Evolutionary conservation across 2,329 filamentous ascomycete species (phyloP), one percentile per base, ranked within the genome.

Genomic region (Gliomastix tumulicola): DNA sequence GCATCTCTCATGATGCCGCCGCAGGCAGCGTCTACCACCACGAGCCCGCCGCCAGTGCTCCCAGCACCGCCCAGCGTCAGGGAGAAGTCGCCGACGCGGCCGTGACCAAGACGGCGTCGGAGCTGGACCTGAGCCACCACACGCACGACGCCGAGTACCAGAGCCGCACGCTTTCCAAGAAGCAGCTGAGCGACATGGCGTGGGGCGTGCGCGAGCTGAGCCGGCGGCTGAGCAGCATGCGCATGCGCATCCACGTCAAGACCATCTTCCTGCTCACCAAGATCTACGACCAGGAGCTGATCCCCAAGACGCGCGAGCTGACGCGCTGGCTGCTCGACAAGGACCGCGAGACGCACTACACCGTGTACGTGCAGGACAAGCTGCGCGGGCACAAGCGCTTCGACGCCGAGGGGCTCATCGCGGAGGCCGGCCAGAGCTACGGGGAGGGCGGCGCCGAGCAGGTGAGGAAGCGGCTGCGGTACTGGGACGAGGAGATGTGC

Each of bases 141-240:
- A 43, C 50, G 16, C 23, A 27, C 38, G 42, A 54, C 30, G 54
- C 58, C 19, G 54, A 60, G 8, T 48, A 72, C 30, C 71, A 76
- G 50, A 79, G 73, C 41, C 76, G 90, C n/a, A 75, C 96, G 34
- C 70, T 97, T 47, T 96, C 89, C 2, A 97, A 97, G 66, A 88
- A 86, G 57, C 88, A 98, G 60, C 71, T 98, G 30, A 88, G 84
- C 12, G 92, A 97, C 50, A 97, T 98, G 90, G 89, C 90, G 0
- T 89, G 90, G 79, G 89, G 90, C 19, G 92, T 97, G 40, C 74
- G 92, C 33, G 88, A 96, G 60, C 67, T 98, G 40, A 90, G 86
- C 21, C 84, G 94, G 53, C 83, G 86, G 41, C 65, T 97, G 41
- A 85, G 87, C 35, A 88, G 81, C 58, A 81, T 97, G 56, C 78